Evolutionary conservation across 192 early-diverging fungal species (phyloP).

Genomic region (Coemansia pectinata): DNA sequence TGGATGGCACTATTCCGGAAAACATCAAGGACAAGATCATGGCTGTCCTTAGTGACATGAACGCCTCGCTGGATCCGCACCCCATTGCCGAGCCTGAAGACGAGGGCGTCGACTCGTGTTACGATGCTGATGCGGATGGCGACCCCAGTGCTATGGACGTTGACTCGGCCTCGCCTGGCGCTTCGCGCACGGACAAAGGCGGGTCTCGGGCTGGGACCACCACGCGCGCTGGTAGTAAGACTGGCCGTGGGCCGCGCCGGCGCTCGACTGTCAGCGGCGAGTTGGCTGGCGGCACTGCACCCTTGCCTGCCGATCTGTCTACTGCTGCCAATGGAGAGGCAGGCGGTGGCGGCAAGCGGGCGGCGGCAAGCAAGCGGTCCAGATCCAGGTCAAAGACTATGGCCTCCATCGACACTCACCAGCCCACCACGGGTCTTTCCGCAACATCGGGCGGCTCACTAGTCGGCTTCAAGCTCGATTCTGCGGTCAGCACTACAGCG

Average conservation of each 20-base stretch:
- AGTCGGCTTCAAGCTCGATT: background rate
- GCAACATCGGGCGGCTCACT: background rate
- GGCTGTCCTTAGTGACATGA: slow-evolving; percentile 22
- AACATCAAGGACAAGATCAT: slow-evolving; percentile 42
- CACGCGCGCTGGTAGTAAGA: background rate
- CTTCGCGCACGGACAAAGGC: background rate
- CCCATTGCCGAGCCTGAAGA: slow-evolving; percentile 29
- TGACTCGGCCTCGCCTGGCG: background rate
- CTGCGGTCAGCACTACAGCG: background rate
- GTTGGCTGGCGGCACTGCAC: background rate
- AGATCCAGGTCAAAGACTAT: slow-evolving; percentile 22
- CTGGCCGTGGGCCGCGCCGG: slow-evolving; percentile 2
- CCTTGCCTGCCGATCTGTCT: background rate
- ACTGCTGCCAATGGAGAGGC: background rate
- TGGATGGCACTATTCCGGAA: slow-evolving; percentile 46
- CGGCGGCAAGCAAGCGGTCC: slow-evolving; percentile 10
- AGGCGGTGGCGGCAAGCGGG: slow-evolving; percentile 10
- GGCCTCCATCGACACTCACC: background rate
- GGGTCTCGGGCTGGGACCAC: background rate
- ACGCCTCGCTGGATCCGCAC: slow-evolving; percentile 47
- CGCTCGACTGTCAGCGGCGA: slow-evolving; percentile 11
- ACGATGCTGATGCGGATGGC: slow-evolving; percentile 12
- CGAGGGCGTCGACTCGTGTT: slow-evolving; percentile 6
- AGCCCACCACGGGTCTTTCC: background rate
- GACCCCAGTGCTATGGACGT: slow-evolving; percentile 14